Percentiles rank a stretch among this genome's conserved stretches.
Evolutionary conservation across 805 yeast genomes (phyloP).

Genomic region (Suhomyces canberraensis): DNA sequence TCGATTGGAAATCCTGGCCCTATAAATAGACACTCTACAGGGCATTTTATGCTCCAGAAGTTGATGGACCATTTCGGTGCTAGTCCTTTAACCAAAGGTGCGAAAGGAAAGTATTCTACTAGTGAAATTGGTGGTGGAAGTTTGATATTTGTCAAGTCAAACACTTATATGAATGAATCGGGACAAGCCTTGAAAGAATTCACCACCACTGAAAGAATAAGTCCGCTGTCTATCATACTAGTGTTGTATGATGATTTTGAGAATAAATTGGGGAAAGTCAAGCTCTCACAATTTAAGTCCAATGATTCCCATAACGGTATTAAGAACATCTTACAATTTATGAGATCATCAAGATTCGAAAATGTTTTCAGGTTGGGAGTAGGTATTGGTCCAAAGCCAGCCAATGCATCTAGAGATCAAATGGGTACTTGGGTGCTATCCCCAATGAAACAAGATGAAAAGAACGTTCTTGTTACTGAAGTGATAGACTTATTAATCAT

Average conservation of each 20-base stretch:
- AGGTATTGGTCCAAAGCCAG: conserved; percentile 43
- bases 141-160: conserved; percentile 33
- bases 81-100: conserved; percentile 23
- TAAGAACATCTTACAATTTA: conserved; percentile 17
- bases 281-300: conserved; percentile 27
- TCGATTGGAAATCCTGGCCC: conserved; percentile 43
- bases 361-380: conserved; percentile 33
- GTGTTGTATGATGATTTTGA: conserved; percentile 41
- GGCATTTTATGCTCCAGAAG: conserved; percentile 31
- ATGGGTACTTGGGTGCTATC: conserved; percentile 44
- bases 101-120: conserved; percentile 25
- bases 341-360: conserved; percentile 1
- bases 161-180: conserved; percentile 41
- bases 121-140: conserved; percentile 16
- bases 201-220: conserved; percentile 16
- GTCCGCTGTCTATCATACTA: conserved; percentile 13
- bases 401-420: conserved; percentile 27
- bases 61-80: conserved; percentile 25
- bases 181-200: conserved; percentile 26
- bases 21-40: conserved; percentile 38
- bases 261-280: conserved; percentile 26
- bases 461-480: conserved; percentile 9
- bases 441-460: conserved; percentile 25
- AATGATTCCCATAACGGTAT: conserved; percentile 42
- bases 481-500: conserved; percentile 1